phyloP scores from a whole-genome alignment of 495 filamentous ascomycete species.

The Delitschia confertaspora region DNA sequence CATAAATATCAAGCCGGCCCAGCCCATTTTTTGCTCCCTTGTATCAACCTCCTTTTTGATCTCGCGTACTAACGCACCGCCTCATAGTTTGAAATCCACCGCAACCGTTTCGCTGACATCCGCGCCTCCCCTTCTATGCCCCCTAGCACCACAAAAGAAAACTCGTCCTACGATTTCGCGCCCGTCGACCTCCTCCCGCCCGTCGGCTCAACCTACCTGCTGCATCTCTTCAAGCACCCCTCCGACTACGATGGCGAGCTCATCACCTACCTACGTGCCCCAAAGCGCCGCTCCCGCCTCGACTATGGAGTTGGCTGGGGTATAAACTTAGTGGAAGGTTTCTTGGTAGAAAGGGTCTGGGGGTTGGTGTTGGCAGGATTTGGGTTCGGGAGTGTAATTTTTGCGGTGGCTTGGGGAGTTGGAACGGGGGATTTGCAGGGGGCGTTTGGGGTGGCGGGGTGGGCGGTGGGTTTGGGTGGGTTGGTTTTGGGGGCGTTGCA shows the following conservation, averaged over 20 bases:
- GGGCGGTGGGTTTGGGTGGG: constrained; percentile 29
- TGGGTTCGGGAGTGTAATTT: constrained; percentile 31
- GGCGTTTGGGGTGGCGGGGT: constrained; percentile 38
- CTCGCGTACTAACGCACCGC: neutral
- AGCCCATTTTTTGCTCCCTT: too few species aligned
- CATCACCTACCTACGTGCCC: constrained; percentile 29
- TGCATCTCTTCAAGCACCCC: constrained; percentile 37
- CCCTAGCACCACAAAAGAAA: constrained; percentile 9
- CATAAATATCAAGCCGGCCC: too few species aligned
- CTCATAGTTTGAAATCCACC: constrained; percentile 34
- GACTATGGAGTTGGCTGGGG: constrained; percentile 36
- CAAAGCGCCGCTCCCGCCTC: constrained; percentile 26
- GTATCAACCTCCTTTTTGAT: neutral
- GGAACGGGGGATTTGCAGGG: constrained; percentile 35
- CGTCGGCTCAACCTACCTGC: constrained; percentile 33
- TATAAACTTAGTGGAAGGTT: constrained; percentile 38
- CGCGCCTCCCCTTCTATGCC: constrained; percentile 31
- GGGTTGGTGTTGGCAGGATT: constrained; percentile 27
- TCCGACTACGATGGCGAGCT: constrained; percentile 33
- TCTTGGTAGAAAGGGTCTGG: constrained; percentile 35
- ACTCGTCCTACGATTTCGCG: constrained; percentile 33
- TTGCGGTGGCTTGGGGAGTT: constrained; percentile 34
- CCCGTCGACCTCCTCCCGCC: constrained; percentile 35
- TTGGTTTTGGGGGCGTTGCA: constrained; percentile 34
- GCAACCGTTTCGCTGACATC: constrained; percentile 36